These are phyloP conservation scores for Hanseniaspora occidentalis DNA, from an alignment of 805 yeast genomes.

Conservation along the genomic window DNA sequence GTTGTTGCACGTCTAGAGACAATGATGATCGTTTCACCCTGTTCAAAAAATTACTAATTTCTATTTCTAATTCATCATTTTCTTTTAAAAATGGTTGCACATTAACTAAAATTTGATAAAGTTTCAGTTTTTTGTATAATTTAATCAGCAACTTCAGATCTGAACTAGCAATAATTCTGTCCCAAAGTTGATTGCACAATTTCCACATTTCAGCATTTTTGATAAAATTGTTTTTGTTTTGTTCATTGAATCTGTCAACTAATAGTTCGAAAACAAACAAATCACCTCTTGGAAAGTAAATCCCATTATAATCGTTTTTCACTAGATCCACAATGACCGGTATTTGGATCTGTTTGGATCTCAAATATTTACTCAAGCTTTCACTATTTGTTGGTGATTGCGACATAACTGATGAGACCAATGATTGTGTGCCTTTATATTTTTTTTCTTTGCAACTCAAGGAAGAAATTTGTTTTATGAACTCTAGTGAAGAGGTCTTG, in stretches of 20 bases:
- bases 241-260: constrained; percentile 47
- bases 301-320: constrained; percentile 11
- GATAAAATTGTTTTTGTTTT: constrained; percentile 31
- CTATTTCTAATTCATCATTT: background rate
- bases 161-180: constrained; percentile 8
- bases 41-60: background rate
- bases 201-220: constrained; percentile 35
- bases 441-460: no score
- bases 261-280: constrained; percentile 46
- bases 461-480: no score
- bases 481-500: no score
- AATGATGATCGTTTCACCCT: background rate
- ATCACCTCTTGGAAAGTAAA: constrained; percentile 40
- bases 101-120: constrained; percentile 25
- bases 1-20: background rate
- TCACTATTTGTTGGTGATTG: constrained; percentile 29
- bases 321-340: constrained; percentile 29
- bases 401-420: background rate
- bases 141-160: constrained; percentile 26
- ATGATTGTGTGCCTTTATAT: no score
- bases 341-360: constrained; percentile 38
- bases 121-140: constrained; percentile 30
- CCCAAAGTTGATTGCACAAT: constrained; percentile 33
- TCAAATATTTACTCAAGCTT: constrained; percentile 40
- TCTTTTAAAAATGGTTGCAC: background rate